Conservation (phyloP, 208 protist genomes). For the Acanthamoeba lugdunensis region DNA sequence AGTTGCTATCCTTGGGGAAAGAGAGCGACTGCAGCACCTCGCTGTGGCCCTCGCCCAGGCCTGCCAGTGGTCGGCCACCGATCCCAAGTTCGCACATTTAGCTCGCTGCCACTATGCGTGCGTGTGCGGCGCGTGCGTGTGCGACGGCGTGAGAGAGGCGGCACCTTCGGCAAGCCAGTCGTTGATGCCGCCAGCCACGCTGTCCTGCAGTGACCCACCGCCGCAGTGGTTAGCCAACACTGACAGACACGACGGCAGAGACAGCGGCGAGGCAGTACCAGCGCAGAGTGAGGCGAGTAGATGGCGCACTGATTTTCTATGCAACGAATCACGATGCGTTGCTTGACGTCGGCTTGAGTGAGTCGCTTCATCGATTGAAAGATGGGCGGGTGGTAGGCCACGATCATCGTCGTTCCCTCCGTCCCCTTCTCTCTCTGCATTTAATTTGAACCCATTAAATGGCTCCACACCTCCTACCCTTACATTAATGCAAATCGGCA, state of each 20-base stretch:
- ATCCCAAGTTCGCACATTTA: too few relatives aligned
- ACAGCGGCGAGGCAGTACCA: neutral
- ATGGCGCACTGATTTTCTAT: conserved; percentile 77
- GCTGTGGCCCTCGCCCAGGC: conserved; percentile 28
- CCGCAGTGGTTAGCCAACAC: too few relatives aligned
- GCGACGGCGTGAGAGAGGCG: neutral
- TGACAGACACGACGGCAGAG: too few relatives aligned
- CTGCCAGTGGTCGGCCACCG: too few relatives aligned
- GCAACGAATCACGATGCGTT: conserved; percentile 77
- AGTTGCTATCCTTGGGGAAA: neutral
- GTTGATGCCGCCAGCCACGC: conserved; percentile 75
- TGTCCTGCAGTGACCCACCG: conserved; percentile 23
- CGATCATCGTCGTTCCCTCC: conserved; percentile 51
- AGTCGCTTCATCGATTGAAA: conserved; percentile 69
- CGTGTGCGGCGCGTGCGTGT: too few relatives aligned
- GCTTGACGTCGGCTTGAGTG: conserved; percentile 56
- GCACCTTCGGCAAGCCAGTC: conserved; percentile 75
- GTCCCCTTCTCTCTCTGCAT: neutral
- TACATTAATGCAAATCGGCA: neutral
- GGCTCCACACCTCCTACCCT: neutral
- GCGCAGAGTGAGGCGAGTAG: conserved; percentile 77
- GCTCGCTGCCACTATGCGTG: neutral
- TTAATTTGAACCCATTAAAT: neutral
- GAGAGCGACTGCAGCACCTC: conserved; percentile 21
- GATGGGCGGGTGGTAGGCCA: conserved; percentile 78